Conservation (phyloP, 345 rosid species). For the Populus euphratica region DNA sequence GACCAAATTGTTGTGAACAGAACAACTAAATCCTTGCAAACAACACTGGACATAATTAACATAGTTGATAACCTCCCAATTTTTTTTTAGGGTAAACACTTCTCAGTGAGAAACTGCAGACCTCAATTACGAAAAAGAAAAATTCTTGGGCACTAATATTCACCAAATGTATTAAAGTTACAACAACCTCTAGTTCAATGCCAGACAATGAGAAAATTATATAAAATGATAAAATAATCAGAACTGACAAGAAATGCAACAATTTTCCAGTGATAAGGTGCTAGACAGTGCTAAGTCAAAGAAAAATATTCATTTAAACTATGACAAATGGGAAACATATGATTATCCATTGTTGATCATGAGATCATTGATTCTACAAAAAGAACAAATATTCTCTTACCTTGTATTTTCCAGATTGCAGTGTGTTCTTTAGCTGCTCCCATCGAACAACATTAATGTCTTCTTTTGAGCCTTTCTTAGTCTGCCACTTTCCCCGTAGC, state of each 20-base stretch:
- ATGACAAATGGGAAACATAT: no score
- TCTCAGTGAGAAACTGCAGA: no score
- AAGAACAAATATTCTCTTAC: slow-evolving; percentile 24
- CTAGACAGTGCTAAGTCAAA: background rate
- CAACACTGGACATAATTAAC: background rate
- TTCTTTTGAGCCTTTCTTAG: slow-evolving; percentile 55
- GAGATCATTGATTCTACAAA: no score
- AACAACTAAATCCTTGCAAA: background rate
- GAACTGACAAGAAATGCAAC: background rate
- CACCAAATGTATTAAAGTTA: no score
- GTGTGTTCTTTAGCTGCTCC: slow-evolving; percentile 69
- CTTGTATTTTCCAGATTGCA: slow-evolving; percentile 74
- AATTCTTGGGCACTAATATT: no score
- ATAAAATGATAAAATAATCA: background rate
- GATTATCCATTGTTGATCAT: no score
- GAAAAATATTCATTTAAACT: background rate
- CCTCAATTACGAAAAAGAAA: no score
- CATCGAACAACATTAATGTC: slow-evolving; percentile 65
- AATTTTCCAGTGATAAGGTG: background rate
- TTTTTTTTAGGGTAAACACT: no score
- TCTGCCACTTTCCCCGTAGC: slow-evolving; percentile 83
- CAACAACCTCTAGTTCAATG: background rate
- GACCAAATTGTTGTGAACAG: background rate
- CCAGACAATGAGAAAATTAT: background rate
- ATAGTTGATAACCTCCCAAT: background rate